Base-by-base conservation (phyloP, 2,329 filamentous ascomycete genomes). In the Basipetospora chlamydospora region DNA sequence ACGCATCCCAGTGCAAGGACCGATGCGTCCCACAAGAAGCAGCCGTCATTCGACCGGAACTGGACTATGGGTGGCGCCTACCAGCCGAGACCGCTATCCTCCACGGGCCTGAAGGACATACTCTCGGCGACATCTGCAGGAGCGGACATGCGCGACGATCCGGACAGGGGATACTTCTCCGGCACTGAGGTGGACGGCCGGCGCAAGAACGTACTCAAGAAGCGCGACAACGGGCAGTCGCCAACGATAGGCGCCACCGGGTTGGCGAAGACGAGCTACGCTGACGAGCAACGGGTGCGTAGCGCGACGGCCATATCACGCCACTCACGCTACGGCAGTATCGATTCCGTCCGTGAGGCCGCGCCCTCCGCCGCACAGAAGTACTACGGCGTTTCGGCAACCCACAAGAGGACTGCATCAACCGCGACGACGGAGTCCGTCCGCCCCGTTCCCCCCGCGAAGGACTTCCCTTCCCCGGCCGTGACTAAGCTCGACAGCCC, bases 121-220 rank as follows among this genome's bases (percentile, higher is more conserved):
- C 36, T 58, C 33, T 6, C 20, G 2, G 21, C 32, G 4, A 20
- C 29, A 4, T 23, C 29, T 6, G 36, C 21, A 3, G 35, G 34
- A 15, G 35, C 28, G 11, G 53, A 60, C 10, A 47, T 59, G 11
- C 62, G 62, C 42, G 67, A 72, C 41, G 82, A 92, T 42, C 56
- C 84, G 12, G 90, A 96, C 49, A 73, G 85, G 25, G 88, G 87
- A 17, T 96, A 96, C 55, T 94, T 95, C 51, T 95, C 88, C 6
- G 85, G 87, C 3, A 81, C 80, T 12, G 88, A 96, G 49, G 65
- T 77, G 9, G 86, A 95, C 43, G 72, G 72, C 29, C 74, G 80
- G 40, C 76, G 73, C 47, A 73, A 82, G 31, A 92, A 85, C 51
- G 66, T 90, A 32, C 63, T 95, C 44, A 84, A 83, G 55, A 92